Percentiles rank a stretch among this genome's conserved stretches.
Conservation (phyloP, 805 yeast species). For the Suhomyces kilbournensis region DNA sequence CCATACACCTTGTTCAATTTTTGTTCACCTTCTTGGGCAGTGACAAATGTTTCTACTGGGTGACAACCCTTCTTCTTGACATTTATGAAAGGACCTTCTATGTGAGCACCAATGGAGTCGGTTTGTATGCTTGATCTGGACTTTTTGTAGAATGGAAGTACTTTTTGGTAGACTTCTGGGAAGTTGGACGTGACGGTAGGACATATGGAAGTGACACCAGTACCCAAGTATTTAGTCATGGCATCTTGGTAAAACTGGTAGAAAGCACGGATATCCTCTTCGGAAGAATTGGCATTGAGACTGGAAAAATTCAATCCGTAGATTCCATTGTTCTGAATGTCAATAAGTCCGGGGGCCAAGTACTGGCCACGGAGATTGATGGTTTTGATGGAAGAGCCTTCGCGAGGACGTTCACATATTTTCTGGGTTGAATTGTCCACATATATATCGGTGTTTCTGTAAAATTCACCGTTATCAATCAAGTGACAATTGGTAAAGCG, state of each 20-base stretch:
- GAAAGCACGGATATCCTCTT: slow-evolving; percentile 30
- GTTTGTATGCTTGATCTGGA: slow-evolving; percentile 29
- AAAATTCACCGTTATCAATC: slow-evolving; percentile 40
- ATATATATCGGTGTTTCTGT: slow-evolving; percentile 38
- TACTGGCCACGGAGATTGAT: slow-evolving; percentile 48
- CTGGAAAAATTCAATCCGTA: slow-evolving; percentile 53
- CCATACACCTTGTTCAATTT: slow-evolving; percentile 38
- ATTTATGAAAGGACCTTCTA: slow-evolving; percentile 58
- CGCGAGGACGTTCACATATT: slow-evolving; percentile 31
- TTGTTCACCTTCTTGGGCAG: slow-evolving; percentile 29
- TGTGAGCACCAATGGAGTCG: slow-evolving; percentile 56
- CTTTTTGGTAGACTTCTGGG: slow-evolving; percentile 46
- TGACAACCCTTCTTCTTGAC: slow-evolving; percentile 50
- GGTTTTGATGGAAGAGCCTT: slow-evolving; percentile 13
- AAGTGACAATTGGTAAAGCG: slow-evolving; percentile 42
- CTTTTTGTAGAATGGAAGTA: slow-evolving; percentile 42
- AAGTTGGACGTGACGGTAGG: slow-evolving; percentile 56
- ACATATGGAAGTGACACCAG: slow-evolving; percentile 55
- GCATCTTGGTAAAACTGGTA: slow-evolving; percentile 38
- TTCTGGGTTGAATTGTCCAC: slow-evolving; percentile 41
- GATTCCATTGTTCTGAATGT: slow-evolving; percentile 57
- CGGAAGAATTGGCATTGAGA: slow-evolving; percentile 27
- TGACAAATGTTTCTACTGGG: slow-evolving; percentile 43
- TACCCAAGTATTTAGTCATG: slow-evolving; percentile 44
- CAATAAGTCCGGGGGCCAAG: slow-evolving; percentile 55